These are phyloP conservation scores for Usnea hakonensis DNA, from an alignment of 495 filamentous ascomycete genomes.

Conservation along the genomic window DNA sequence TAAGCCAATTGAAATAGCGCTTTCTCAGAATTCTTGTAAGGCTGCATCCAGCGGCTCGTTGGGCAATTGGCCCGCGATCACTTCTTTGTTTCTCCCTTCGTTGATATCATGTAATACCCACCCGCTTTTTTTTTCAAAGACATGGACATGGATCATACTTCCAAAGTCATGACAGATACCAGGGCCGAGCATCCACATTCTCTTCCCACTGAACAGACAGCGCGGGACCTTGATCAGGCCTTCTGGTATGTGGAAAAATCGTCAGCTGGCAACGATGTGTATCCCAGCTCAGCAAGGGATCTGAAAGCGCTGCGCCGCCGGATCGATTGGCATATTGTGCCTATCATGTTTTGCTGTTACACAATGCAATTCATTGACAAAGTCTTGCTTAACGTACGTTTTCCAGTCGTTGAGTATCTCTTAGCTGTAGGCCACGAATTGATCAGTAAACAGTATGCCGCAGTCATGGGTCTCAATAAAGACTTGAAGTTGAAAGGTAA, in stretches of 20 bases:
- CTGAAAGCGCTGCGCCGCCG: conserved; percentile 38
- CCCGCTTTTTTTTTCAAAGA: too few species aligned
- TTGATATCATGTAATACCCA: too few species aligned
- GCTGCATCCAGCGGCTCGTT: not conserved
- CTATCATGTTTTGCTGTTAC: conserved; percentile 55
- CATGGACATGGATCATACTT: not conserved
- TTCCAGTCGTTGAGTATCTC: not conserved
- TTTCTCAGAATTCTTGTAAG: not conserved
- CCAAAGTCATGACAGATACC: not conserved
- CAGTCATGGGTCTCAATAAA: conserved; percentile 48
- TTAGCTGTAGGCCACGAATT: not conserved
- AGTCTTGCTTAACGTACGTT: conserved; percentile 50
- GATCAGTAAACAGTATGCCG: conserved; percentile 40
- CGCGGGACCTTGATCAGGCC: not conserved
- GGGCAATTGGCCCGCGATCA: not conserved
- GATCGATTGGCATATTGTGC: conserved; percentile 48
- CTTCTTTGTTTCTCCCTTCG: not conserved
- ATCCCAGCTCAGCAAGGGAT: conserved; percentile 13
- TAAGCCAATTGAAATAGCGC: not conserved
- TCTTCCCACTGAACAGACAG: not conserved
- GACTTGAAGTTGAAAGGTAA: conserved; percentile 45
- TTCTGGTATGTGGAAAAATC: not conserved
- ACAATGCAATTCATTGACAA: conserved; percentile 63
- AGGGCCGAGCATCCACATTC: not conserved
- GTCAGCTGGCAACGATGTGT: not conserved